Evolutionary conservation across 2,329 filamentous ascomycete species (phyloP).

Genomic region (Arthrobotrys pseudoclavata): DNA sequence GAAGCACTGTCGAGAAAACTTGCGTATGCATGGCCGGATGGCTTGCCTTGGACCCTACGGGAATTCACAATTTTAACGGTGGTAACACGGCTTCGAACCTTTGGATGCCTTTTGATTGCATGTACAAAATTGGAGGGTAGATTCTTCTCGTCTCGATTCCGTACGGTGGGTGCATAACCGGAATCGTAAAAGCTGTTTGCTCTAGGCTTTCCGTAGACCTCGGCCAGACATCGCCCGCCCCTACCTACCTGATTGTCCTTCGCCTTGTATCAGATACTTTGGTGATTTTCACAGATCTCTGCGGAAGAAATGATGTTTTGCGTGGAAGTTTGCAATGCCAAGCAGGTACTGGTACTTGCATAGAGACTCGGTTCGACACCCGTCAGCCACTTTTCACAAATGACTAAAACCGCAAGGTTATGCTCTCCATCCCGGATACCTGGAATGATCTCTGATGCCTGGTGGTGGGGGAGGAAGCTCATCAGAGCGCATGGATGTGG

Average conservation of each 20-base stretch:
- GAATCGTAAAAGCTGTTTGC: neutral
- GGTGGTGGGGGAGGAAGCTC: constrained; percentile 37
- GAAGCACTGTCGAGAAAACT: constrained; percentile 36
- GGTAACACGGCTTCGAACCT: constrained; percentile 22
- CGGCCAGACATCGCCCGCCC: constrained; percentile 47
- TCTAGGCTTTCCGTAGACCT: constrained; percentile 14
- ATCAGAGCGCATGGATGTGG: constrained; percentile 40
- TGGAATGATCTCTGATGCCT: constrained; percentile 48
- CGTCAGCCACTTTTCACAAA: constrained; percentile 29
- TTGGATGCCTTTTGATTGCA: constrained; percentile 19
- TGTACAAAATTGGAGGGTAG: constrained; percentile 13
- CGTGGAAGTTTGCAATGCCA: constrained; percentile 1
- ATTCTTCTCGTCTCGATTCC: constrained; percentile 21
- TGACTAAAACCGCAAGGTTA: constrained; percentile 49
- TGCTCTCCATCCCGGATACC: constrained; percentile 40
- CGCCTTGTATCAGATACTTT: constrained; percentile 31
- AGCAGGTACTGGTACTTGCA: constrained; percentile 35
- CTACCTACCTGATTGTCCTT: constrained; percentile 15
- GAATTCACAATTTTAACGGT: constrained; percentile 26
- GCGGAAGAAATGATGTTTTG: neutral
- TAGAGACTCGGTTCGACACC: constrained; percentile 38
- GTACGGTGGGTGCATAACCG: neutral
- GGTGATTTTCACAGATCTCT: neutral
- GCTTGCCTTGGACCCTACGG: constrained; percentile 54
- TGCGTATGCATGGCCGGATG: constrained; percentile 54